A percentile compares a stretch with the other conserved stretches of the same genome.
Conservation (phyloP, 1,139 yeast species). For the Scheffersomyces segobiensis region DNA sequence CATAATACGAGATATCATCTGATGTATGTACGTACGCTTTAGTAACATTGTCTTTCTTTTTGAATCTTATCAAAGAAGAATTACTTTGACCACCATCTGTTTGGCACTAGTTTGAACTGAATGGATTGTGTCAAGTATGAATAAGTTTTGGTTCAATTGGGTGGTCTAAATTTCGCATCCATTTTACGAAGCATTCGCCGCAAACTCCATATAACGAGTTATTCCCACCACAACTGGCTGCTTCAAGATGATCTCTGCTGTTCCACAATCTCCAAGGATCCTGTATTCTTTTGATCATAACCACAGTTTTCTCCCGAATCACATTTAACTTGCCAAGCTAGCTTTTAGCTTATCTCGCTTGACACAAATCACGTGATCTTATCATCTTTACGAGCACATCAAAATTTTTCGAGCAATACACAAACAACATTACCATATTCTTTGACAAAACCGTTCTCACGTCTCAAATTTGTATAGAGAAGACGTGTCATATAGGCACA, state of each 20-base stretch:
- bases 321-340: neutral
- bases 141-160: neutral
- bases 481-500: neutral
- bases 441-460: neutral
- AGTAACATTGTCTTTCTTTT: neutral
- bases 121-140: neutral
- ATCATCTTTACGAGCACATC: neutral
- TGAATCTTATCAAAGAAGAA: neutral
- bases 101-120: no score
- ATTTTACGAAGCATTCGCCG: neutral
- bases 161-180: neutral
- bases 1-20: neutral
- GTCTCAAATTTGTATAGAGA: neutral
- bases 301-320: neutral
- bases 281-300: neutral
- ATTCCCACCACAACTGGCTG: neutral
- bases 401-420: neutral
- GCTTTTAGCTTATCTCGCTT: neutral
- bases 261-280: neutral
- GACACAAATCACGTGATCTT: neutral
- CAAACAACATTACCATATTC: neutral
- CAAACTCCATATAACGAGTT: neutral
- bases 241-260: neutral
- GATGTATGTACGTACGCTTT: neutral
- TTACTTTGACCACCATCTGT: no score